A percentile compares a stretch with the other conserved stretches of the same genome.
Conservation (phyloP, 2,329 filamentous ascomycete species). For the Trichoderma brevicompactum region DNA sequence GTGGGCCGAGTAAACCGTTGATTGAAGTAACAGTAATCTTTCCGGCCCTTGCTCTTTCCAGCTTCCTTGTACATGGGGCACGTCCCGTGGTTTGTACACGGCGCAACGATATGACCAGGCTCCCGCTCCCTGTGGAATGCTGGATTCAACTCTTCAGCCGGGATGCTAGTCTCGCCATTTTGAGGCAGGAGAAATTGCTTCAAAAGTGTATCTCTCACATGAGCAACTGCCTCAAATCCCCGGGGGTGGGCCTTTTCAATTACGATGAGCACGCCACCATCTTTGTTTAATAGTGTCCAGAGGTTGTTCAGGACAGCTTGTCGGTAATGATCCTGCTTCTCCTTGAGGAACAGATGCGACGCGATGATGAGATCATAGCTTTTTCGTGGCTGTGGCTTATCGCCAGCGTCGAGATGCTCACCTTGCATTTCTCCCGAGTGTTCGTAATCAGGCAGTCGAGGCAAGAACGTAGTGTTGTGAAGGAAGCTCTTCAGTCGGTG, state of each 20-base stretch:
- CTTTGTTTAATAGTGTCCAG: constrained; percentile 81
- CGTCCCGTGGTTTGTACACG: constrained; percentile 84
- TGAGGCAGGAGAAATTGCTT: constrained; percentile 69
- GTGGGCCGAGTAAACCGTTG: constrained; percentile 85
- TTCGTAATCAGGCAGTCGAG: constrained; percentile 85
- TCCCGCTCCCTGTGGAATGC: constrained; percentile 54
- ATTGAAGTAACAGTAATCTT: constrained; percentile 88
- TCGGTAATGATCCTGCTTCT: constrained; percentile 76
- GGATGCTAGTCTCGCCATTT: constrained; percentile 43
- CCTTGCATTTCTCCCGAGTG: constrained; percentile 65
- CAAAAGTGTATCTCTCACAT: constrained; percentile 78
- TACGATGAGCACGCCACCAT: constrained; percentile 84
- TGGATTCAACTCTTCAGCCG: constrained; percentile 47
- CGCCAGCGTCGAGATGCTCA: constrained; percentile 62
- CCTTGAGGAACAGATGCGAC: constrained; percentile 77
- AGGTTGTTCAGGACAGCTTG: constrained; percentile 83
- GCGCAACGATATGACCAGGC: constrained; percentile 67
- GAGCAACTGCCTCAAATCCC: constrained; percentile 90
- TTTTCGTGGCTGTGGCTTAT: constrained; percentile 66
- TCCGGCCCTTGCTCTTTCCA: constrained; percentile 73
- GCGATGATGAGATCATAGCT: constrained; percentile 89
- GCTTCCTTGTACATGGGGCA: constrained; percentile 86
- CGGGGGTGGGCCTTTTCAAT: constrained; percentile 90
- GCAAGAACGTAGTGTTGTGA: constrained; percentile 88
- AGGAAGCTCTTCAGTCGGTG: constrained; percentile 76